Evolutionary conservation across 345 rosid genomes (phyloP).

Genomic region (Gossypium sturtianum): DNA sequence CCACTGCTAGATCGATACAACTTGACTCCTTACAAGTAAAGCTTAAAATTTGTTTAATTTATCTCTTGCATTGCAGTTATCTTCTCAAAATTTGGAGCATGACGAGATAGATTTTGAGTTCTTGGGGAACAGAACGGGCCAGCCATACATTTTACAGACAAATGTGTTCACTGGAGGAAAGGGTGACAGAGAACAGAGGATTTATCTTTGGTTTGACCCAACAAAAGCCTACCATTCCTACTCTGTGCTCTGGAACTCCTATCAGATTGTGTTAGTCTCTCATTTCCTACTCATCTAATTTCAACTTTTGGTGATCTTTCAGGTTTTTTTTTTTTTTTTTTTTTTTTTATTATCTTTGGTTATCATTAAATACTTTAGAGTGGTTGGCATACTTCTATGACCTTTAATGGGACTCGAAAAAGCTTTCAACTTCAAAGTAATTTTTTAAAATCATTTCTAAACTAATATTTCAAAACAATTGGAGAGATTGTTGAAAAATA

Average conservation of each 20-base stretch:
- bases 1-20: no score
- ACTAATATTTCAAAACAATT: neutral
- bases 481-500: slow-evolving; percentile 3
- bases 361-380: neutral
- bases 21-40: neutral
- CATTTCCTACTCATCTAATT: neutral
- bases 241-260: slow-evolving; percentile 68
- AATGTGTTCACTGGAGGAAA: slow-evolving; percentile 77
- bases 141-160: slow-evolving; percentile 75
- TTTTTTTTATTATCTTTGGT: neutral
- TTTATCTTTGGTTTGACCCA: slow-evolving; percentile 85
- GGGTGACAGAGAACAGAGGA: slow-evolving; percentile 73
- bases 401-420: neutral
- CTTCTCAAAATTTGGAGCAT: slow-evolving; percentile 72
- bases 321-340: neutral
- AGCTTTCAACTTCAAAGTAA: neutral
- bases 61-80: slow-evolving; percentile 42
- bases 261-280: slow-evolving; percentile 54
- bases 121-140: slow-evolving; percentile 75
- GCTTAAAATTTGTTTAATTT: neutral
- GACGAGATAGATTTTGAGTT: slow-evolving; percentile 93
- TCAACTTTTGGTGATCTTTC: neutral
- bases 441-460: neutral
- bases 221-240: slow-evolving; percentile 47
- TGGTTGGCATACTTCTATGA: neutral